Evolutionary conservation across 257 asterid genomes (phyloP).

Genomic region (Solanum tarijense): DNA sequence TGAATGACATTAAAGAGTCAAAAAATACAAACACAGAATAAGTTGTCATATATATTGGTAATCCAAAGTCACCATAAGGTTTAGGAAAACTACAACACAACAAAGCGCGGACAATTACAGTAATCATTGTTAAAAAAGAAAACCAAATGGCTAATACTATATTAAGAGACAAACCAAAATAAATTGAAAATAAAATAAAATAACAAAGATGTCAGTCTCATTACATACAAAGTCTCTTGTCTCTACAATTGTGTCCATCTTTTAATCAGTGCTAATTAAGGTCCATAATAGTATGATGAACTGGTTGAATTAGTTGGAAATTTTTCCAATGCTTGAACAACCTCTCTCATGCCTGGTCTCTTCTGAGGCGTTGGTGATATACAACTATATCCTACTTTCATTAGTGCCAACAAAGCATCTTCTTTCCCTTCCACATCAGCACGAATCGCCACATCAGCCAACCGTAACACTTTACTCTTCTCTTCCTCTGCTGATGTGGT

Average conservation of each 20-base stretch:
- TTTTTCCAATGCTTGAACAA: slow-evolving; percentile 69
- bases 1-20: neutral
- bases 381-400: slow-evolving; percentile 64
- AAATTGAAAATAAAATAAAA: neutral
- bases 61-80: neutral
- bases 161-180: neutral
- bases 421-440: slow-evolving; percentile 85
- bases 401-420: slow-evolving; percentile 52
- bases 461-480: slow-evolving; percentile 37
- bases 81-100: neutral
- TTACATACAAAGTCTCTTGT: slow-evolving; percentile 22
- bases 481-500: slow-evolving; percentile 32
- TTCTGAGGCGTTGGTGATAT: slow-evolving; percentile 63
- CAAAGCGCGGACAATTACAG: neutral
- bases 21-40: neutral
- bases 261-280: slow-evolving; percentile 11
- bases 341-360: slow-evolving; percentile 88
- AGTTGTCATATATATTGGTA: neutral
- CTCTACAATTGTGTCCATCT: slow-evolving; percentile 23
- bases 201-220: slow-evolving; percentile 16
- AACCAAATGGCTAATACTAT: neutral
- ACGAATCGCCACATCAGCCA: slow-evolving; percentile 74
- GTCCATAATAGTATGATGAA: slow-evolving; percentile 30
- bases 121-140: neutral
- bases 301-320: slow-evolving; percentile 36